Evolutionary conservation across 139 green algal species (phyloP).

Genomic region (Picochlorum sp.): DNA sequence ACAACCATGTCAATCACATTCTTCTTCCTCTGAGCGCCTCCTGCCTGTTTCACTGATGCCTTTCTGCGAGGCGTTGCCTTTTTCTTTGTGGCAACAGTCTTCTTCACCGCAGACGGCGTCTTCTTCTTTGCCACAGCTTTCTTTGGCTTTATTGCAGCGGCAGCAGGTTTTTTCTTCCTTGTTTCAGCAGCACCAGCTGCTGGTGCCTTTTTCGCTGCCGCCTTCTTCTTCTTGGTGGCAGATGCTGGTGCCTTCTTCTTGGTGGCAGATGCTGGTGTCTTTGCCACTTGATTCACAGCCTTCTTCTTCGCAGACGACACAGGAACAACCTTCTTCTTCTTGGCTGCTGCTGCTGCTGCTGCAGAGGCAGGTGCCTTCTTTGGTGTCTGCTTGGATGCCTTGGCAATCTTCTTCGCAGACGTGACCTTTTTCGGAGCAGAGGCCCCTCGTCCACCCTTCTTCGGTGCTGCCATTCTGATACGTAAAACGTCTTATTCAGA

Average conservation of each 20-base stretch:
- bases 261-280: background rate
- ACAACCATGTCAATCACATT: slow-evolving; percentile 15
- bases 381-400: slow-evolving; percentile 3
- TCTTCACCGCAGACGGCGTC: background rate
- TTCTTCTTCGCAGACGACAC: background rate
- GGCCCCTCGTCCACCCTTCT: too few relatives aligned
- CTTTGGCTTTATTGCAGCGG: too few relatives aligned
- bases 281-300: background rate
- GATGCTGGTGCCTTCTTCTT: too few relatives aligned
- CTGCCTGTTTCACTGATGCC: background rate
- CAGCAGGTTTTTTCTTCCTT: too few relatives aligned
- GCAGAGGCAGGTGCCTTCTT: background rate
- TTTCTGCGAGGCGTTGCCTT: slow-evolving; percentile 10
- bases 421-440: slow-evolving; percentile 6
- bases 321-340: background rate
- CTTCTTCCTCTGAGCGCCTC: slow-evolving; percentile 8
- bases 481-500: too few relatives aligned
- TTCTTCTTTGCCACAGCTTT: background rate
- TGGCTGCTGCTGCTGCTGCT: background rate
- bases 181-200: too few relatives aligned
- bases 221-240: too few relatives aligned
- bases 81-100: slow-evolving; percentile 1
- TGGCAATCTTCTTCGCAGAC: slow-evolving; percentile 18
- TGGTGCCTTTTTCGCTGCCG: too few relatives aligned
- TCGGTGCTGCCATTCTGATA: too few relatives aligned